Evolutionary conservation across 805 yeast species (phyloP).

Genomic region (Kuraishia floccosa): DNA sequence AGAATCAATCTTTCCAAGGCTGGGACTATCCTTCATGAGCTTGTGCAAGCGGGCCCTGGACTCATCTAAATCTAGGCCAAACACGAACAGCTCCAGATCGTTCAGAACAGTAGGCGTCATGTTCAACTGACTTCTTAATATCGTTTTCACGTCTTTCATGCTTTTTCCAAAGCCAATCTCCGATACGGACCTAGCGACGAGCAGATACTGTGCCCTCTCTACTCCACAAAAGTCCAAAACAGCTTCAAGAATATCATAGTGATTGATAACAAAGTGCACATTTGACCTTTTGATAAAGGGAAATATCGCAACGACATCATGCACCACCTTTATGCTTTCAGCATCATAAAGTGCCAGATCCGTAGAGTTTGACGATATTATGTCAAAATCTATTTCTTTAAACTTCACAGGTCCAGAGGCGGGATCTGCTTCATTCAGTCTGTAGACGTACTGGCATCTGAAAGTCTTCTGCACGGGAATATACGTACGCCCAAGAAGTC

Average conservation of each 20-base stretch:
- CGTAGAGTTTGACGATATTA: constrained; percentile 32
- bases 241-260: constrained; percentile 66
- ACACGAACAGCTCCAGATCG: constrained; percentile 74
- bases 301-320: constrained; percentile 54
- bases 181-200: constrained; percentile 63
- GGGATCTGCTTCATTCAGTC: constrained; percentile 45
- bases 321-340: constrained; percentile 74
- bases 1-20: constrained; percentile 46
- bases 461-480: constrained; percentile 47
- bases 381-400: constrained; percentile 82
- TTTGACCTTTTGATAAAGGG: constrained; percentile 56
- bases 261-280: constrained; percentile 59
- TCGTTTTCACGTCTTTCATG: constrained; percentile 39
- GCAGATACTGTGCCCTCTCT: constrained; percentile 59
- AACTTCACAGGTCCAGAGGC: constrained; percentile 70
- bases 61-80: constrained; percentile 54
- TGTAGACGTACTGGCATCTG: constrained; percentile 71
- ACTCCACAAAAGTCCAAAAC: constrained; percentile 76
- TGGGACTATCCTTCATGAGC: constrained; percentile 65
- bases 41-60: constrained; percentile 55
- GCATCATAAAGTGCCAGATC: constrained; percentile 64
- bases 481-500: constrained; percentile 58
- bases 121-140: constrained; percentile 50
- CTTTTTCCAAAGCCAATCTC: constrained; percentile 64
- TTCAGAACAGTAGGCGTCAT: constrained; percentile 75